phyloP scores from a whole-genome alignment of 257 asterid species.

The Solanum bulbocastanum region DNA sequence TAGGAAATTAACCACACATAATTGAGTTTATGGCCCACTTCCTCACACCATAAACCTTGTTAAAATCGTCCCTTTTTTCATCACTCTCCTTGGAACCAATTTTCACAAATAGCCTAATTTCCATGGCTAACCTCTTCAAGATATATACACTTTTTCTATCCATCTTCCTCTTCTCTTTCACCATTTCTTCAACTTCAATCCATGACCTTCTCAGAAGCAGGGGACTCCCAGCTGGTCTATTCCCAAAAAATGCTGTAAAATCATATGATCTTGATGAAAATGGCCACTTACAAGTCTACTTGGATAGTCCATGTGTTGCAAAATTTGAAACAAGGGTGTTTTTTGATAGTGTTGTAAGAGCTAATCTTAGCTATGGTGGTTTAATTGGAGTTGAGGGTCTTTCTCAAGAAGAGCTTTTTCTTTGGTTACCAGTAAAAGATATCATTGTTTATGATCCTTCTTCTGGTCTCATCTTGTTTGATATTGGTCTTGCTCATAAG shows the following conservation, averaged over 20 bases:
- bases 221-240: slow-evolving; percentile 77
- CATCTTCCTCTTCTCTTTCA: slow-evolving; percentile 8
- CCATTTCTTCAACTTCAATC: slow-evolving; percentile 16
- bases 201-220: slow-evolving; percentile 60
- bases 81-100: neutral
- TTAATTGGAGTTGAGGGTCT: slow-evolving; percentile 70
- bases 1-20: neutral
- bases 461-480: slow-evolving; percentile 71
- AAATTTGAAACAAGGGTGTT: slow-evolving; percentile 59
- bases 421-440: slow-evolving; percentile 85
- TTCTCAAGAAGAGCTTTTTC: slow-evolving; percentile 75
- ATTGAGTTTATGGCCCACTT: slow-evolving; percentile 22
- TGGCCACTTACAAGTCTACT: slow-evolving; percentile 49
- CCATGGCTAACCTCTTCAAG: slow-evolving; percentile 16
- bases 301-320: slow-evolving; percentile 76
- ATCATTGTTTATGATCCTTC: slow-evolving; percentile 75
- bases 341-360: slow-evolving; percentile 64
- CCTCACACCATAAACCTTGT: slow-evolving; percentile 19
- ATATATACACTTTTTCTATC: slow-evolving; percentile 8
- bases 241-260: slow-evolving; percentile 67
- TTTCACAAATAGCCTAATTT: neutral
- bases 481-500: slow-evolving; percentile 76
- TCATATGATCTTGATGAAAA: slow-evolving; percentile 40
- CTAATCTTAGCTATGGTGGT: slow-evolving; percentile 78
- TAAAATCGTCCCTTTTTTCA: slow-evolving; percentile 15